Conservation (phyloP, 208 protist genomes). For the Leishmania mexicana region DNA sequence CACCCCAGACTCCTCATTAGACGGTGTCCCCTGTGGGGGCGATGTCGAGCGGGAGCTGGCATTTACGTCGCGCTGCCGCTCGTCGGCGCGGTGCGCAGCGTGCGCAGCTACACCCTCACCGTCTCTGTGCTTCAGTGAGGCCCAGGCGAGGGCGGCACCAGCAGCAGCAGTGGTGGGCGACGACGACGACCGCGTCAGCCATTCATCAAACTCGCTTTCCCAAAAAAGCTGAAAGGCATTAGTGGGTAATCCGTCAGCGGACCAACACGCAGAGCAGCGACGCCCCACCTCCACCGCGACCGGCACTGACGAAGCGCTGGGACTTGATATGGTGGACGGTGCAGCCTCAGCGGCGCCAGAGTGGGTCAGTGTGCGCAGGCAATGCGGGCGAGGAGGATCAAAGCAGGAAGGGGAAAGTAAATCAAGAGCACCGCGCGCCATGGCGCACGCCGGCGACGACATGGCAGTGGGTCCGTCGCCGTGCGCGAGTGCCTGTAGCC, state of each 20-base stretch:
- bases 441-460: not conserved
- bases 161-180: not conserved
- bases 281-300: not conserved
- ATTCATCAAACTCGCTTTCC: conserved; percentile 16
- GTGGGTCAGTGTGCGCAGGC: not conserved
- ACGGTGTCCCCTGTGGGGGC: not conserved
- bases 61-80: not conserved
- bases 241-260: conserved; percentile 11
- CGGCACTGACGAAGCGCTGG: not conserved
- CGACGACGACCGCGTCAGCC: not conserved
- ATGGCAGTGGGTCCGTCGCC: not conserved
- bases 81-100: not conserved
- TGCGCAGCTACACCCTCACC: not conserved
- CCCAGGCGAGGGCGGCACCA: conserved; percentile 1
- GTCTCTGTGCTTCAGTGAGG: not conserved
- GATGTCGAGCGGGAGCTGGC: not conserved
- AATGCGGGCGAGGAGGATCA: conserved; percentile 11
- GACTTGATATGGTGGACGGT: not conserved
- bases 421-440: not conserved
- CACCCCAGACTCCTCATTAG: not conserved
- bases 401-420: conserved; percentile 3
- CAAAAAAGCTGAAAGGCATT: conserved; percentile 20
- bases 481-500: not conserved
- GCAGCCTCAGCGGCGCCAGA: not conserved
- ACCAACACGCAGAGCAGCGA: conserved; percentile 4